Evolutionary conservation across 1,284 basidiomycete genomes (phyloP), one percentile per base, ranked within the genome.

Genomic region (Cutaneotrichosporon cutaneum): DNA sequence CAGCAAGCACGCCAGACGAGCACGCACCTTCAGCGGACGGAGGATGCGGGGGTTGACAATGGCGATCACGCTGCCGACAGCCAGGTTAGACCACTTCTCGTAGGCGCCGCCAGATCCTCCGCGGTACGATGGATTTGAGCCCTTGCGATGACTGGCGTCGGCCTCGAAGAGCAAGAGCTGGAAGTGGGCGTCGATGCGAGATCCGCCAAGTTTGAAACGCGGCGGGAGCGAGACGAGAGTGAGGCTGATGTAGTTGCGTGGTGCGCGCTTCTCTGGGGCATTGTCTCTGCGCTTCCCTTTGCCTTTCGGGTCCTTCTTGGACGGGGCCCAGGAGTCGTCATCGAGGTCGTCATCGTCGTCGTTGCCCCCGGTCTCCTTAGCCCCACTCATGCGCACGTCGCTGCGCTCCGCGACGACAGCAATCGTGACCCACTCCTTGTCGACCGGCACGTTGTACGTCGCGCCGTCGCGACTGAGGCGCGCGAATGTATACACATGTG

Each of bases 101-200:
- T 92, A 99, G 0, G 94, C 94, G 7, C 95, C 94, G 2, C 87
- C 85, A 66, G 91, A 94, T 0, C 95, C 94, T 1, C 94, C 94
- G 63, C 84, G 85, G 75, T 92, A 95, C 0, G 87, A 69, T 70
- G 86, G 89, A 36, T 65, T 66, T 42, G 65, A 42, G 48, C 83
- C 83, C 22, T 71, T 77, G 18, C 64, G 68, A 55, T 83, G 80
- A 3, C 69, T 66, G n/a, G 71, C 64, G 70, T 97, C 92, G 18
- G 93, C 84, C 76, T 98, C 92, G 72, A 97, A 97, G 24, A 97
- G 82, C 47, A 96, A 79, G 60, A 99, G 77, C 22, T 88, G 88
- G 35, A 98, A 77, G 55, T 88, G 84, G 1, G 92, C 91, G 73
- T 96, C 91, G 0, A 95, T 95, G 24, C 86, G 80, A 33, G 83